Conservation (phyloP, 192 early-diverging fungal species). For the Podila minutissima region DNA sequence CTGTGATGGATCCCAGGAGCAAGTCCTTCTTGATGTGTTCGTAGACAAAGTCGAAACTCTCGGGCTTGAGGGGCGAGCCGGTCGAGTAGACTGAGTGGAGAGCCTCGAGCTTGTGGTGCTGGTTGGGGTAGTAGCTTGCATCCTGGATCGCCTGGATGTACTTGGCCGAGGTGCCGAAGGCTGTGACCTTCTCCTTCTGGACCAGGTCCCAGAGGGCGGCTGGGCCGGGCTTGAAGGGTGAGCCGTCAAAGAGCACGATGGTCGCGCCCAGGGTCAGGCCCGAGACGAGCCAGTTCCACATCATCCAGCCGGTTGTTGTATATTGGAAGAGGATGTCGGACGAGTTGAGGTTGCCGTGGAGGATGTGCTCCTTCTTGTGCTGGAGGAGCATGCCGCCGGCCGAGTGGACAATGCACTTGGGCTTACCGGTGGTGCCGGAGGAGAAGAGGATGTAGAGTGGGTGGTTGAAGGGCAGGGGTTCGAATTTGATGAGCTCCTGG, state of each 20-base stretch:
- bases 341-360: conserved; percentile 80
- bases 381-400: conserved; percentile 92
- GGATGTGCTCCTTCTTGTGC: conserved; percentile 93
- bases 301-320: conserved; percentile 97
- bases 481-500: conserved; percentile 69
- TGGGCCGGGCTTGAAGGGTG: conserved; percentile 89
- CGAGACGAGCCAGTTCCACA: conserved; percentile 98
- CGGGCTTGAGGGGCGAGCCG: conserved; percentile 93
- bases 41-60: conserved; percentile 95
- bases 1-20: conserved; percentile 93
- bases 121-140: conserved; percentile 68
- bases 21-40: conserved; percentile 84
- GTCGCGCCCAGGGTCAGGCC: conserved; percentile 83
- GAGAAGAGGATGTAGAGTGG: conserved; percentile 92
- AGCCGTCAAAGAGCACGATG: conserved; percentile 92
- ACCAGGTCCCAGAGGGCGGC: conserved; percentile 80
- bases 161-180: conserved; percentile 95
- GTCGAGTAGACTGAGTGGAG: conserved; percentile 91
- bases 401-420: conserved; percentile 97
- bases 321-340: conserved; percentile 92
- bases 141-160: conserved; percentile 94
- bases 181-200: conserved; percentile 84
- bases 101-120: conserved; percentile 65
- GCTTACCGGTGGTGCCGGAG: conserved; percentile 95
- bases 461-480: conserved; percentile 91